Evolutionary conservation across 163 green algal genomes (phyloP), one percentile per base, ranked within the genome.

Genomic region (Scenedesmus sp.): DNA sequence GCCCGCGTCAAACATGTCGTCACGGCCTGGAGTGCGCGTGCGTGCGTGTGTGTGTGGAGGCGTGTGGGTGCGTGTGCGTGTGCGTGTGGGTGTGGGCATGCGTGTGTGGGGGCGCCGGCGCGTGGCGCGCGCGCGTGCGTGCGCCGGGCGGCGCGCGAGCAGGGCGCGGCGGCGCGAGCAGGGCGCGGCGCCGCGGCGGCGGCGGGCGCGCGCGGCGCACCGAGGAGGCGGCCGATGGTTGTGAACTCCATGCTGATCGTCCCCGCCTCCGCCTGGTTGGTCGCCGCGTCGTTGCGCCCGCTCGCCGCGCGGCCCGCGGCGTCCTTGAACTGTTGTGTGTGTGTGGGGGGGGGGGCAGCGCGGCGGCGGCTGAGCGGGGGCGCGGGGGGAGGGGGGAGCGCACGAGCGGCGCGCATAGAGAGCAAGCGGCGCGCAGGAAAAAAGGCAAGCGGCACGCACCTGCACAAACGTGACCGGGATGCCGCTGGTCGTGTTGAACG

Each of bases 181-280:
- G 39, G 7, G 10, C 39, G 10, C 39, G 6, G 39, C 39, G 10
- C 39, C 39, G 39, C 39, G 39, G 39, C 10, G 39, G 6, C 7
- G 39, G 39, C 39, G 39, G 39, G 7, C 39, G 39, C 39, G 6
- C 7, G 7, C 39, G 39, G 26, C 70, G 54, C 51, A 80, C 80
- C 80, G 15, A 74, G 69, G 20, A 75, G 18, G 31, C 74, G 80
- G 0, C 57, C 73, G 2, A 84, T 56, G 0, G 70, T 66, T 29
- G 76, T 89, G 72, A 89, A 91, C 58, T 91, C 86, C 86, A 91
- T 82, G 62, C 74, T 86, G 42, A 87, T 79, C 0, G 86, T 89
- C 31, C 78, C 86, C 4, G 76, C 78, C 77, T 91, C 86, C 15
- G 86, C 86, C 10, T 85, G 51, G 63, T 86, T 89, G 22, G 78